Evolutionary conservation across 2,329 filamentous ascomycete species (phyloP), one percentile per base, ranked within the genome.

Genomic region (Aspergillus ochraceus): DNA sequence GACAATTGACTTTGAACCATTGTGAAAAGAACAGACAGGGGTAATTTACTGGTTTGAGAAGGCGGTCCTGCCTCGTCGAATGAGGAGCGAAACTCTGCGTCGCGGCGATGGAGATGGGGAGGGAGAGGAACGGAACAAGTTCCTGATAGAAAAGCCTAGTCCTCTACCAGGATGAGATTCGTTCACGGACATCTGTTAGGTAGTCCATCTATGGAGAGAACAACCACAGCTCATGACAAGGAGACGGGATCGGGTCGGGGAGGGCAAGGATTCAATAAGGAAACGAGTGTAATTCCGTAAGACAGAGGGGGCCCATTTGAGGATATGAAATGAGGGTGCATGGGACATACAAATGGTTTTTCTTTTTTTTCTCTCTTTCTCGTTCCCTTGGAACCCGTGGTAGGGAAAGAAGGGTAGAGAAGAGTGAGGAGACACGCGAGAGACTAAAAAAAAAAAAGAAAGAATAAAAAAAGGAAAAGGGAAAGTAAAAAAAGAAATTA

Each of bases 121-220:
- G 36, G 66, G 60, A 26, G 66, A 64, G 60, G 71, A 72, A 55
- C 68, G 68, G 64, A 75, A 75, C 50, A 75, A 65, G 60, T 71
- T 70, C 64, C 69, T 67, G 57, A 76, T 64, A 57, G 67, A 63
- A 49, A 64, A 63, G 56, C 69, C 70, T 64, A 72, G 64, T 65
- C 70, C 71, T 67, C 68, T 64, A 64, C 69, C 68, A 62, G 67
- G 54, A 64, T 68, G 68, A 64, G 66, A 61, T 62, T 75, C 70
- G 60, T 75, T 72, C 64, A 70, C 64, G 66, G 70, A 72, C 71
- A 76, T 76, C 64, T 68, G 68, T 67, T 71, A 71, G 61, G 63
- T 66, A 55, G 63, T 60, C 70, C 71, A 73, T 73, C 64, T 64
- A 68, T 66, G 60, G 54, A 60, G 55, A 56, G 53, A 42, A 58